Conservation (phyloP, 129 eudicot species). For the Helichrysum umbraculigerum region DNA sequence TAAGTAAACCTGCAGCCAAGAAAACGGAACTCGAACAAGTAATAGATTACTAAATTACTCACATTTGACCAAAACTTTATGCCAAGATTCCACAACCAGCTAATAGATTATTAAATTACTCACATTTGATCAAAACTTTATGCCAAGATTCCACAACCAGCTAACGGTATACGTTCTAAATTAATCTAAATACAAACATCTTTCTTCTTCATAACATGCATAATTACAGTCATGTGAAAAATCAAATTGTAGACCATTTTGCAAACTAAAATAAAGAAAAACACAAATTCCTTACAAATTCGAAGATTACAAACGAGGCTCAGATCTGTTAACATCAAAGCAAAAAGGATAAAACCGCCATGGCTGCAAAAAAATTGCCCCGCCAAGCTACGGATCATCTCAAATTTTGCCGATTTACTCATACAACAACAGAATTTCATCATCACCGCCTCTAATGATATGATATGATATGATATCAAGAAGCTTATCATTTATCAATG, state of each 20-base stretch:
- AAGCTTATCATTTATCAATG: not conserved
- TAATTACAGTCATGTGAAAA: not conserved
- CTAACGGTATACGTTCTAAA: not conserved
- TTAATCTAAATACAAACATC: not conserved
- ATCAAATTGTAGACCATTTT: not conserved
- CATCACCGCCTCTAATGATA: not conserved
- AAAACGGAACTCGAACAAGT: not conserved
- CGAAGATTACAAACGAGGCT: not conserved
- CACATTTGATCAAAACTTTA: not conserved
- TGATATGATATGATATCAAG: not conserved
- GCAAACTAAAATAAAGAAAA: not conserved
- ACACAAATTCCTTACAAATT: too few species aligned
- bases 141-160: not conserved
- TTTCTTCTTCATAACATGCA: not conserved
- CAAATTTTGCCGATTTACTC: not conserved
- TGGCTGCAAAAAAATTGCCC: slow-evolving; percentile 14
- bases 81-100: not conserved
- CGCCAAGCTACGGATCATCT: slow-evolving; percentile 6
- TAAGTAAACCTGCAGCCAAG: not conserved
- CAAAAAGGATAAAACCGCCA: not conserved
- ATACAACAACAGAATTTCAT: not conserved
- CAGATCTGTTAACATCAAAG: not conserved
- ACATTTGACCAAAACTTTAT: not conserved
- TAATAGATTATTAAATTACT: not conserved
- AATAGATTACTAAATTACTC: not conserved